Evolutionary conservation across 805 yeast genomes (phyloP), one percentile per base, ranked within the genome.

Genomic region (Sporopachydermia lactativora): DNA sequence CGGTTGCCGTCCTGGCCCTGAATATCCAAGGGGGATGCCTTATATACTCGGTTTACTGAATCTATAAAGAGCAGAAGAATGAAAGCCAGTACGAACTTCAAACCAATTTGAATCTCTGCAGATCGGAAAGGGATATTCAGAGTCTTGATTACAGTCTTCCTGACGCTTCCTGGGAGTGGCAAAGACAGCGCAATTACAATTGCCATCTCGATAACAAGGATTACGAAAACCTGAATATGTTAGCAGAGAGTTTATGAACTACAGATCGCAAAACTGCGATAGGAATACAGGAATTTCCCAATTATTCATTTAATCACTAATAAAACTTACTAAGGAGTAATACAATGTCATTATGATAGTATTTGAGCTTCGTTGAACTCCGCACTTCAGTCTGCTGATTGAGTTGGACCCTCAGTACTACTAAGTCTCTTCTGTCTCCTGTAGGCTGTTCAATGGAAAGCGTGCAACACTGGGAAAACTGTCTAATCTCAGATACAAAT

Each of bases 11-110:
- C 58, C 53, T 80, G 63, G 53, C 83, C 95, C 38, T 68, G 64
- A 34, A 73, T 68, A 28, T 85, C 84, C 16, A 24, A 8, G 8
- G 31, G 31, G n/a, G 13, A 8, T 24, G 31, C n/a, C 31, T 78
- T 64, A 54, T 70, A 70, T 35, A 85, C 88, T 45, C 95, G 73
- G 61, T 84, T 86, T 47, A 86, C 79, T 2, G 96, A 77, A 58
- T 92, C 99, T 41, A 84, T 59, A 57, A 92, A 92, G 47, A 92
- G 68, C 24, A 92, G 73, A 36, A 82, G 63, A 15, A 92, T 81
- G 63, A 89, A 92, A 3, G 80, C 86, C 43, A 89, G 68, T 3
- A 85, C 65, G 59, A 94, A 85, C 57, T 82, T 81, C 48, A 85
- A 66, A 3, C 85, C 77, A 47, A 85, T 73, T 52, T 79, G 81